Conservation (phyloP, 192 early-diverging fungal genomes). For the Coemansia sp. region DNA sequence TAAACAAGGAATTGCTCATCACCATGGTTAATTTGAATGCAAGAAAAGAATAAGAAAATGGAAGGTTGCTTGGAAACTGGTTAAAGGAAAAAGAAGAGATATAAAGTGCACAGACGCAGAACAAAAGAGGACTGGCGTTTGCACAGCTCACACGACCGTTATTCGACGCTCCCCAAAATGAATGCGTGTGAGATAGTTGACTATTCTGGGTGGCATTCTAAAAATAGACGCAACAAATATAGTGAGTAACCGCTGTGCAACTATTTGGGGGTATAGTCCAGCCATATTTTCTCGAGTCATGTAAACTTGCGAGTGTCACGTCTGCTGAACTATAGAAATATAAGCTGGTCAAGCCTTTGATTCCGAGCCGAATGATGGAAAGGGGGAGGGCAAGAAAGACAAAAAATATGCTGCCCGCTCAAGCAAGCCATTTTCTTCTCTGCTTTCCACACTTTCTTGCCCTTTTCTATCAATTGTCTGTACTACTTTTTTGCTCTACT, state of each 20-base stretch:
- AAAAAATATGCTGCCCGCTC: background rate
- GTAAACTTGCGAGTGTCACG: background rate
- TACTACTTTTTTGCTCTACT: background rate
- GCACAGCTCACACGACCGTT: background rate
- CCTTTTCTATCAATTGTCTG: background rate
- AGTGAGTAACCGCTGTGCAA: background rate
- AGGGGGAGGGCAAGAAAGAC: background rate
- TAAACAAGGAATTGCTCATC: slow-evolving; percentile 44
- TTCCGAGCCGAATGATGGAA: background rate
- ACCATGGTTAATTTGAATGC: slow-evolving; percentile 27
- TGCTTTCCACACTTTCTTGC: background rate
- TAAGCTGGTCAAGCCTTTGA: background rate
- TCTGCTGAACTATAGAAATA: background rate
- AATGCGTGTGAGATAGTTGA: background rate
- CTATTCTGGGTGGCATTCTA: background rate
- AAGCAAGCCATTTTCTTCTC: slow-evolving; percentile 1
- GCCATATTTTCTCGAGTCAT: background rate
- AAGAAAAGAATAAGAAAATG: background rate
- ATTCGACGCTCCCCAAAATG: background rate
- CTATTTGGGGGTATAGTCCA: no score
- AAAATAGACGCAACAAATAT: background rate
- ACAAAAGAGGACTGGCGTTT: background rate
- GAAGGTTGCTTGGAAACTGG: background rate
- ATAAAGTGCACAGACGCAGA: background rate
- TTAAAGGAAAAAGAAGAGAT: background rate